Evolutionary conservation across 208 protist genomes (phyloP).

Genomic region (Trypanosoma platydactyli): DNA sequence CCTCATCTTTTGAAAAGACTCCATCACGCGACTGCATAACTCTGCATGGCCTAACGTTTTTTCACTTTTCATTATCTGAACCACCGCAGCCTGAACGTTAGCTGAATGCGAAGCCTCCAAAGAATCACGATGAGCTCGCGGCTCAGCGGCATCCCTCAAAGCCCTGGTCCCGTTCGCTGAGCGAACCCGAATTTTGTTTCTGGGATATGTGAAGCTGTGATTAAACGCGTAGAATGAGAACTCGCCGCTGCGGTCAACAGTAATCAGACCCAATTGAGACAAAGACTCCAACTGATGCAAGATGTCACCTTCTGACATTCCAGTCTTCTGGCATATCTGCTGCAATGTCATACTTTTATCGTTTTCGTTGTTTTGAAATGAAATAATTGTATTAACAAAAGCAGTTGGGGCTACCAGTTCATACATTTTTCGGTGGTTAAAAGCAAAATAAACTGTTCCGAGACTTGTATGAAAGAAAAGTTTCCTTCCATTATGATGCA

Average conservation of each 20-base stretch:
- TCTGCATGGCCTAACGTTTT: slow-evolving; percentile 48
- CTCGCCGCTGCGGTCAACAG: background rate
- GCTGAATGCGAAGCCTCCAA: slow-evolving; percentile 35
- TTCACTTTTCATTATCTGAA: slow-evolving; percentile 66
- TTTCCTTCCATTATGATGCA: slow-evolving; percentile 68
- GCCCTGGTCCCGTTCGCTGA: slow-evolving; percentile 17
- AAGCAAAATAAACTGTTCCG: slow-evolving; percentile 61
- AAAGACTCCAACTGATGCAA: slow-evolving; percentile 25
- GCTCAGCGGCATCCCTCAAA: slow-evolving; percentile 6
- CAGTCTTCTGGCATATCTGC: slow-evolving; percentile 18
- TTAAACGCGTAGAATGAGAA: slow-evolving; percentile 26
- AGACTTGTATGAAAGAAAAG: slow-evolving; percentile 65
- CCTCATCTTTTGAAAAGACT: slow-evolving; percentile 25
- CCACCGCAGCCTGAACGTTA: slow-evolving; percentile 63
- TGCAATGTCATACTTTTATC: slow-evolving; percentile 16
- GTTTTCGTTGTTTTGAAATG: slow-evolving; percentile 25
- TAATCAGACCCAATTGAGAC: slow-evolving; percentile 21
- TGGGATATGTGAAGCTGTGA: slow-evolving; percentile 24
- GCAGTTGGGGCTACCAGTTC: slow-evolving; percentile 59
- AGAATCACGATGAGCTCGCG: slow-evolving; percentile 1
- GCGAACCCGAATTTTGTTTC: slow-evolving; percentile 21
- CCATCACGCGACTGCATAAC: slow-evolving; percentile 43
- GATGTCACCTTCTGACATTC: slow-evolving; percentile 15
- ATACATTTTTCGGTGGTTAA: slow-evolving; percentile 46
- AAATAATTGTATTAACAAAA: slow-evolving; percentile 67